Conservation (phyloP, 768 basidiomycete genomes). For the Scleroderma bovista region DNA sequence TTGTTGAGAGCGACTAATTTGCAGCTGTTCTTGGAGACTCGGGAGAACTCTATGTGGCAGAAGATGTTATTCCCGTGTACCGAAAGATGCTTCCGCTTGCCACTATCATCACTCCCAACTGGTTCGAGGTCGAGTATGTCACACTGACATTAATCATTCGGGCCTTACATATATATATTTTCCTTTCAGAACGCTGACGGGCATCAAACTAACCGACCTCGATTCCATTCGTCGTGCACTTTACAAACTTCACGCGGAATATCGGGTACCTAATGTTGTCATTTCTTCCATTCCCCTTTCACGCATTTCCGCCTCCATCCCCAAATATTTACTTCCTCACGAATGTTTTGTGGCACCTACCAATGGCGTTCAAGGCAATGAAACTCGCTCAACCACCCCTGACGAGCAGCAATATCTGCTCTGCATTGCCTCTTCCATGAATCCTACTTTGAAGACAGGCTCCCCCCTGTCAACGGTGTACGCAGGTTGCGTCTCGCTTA, state of each 20-base stretch:
- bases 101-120: conserved; percentile 94
- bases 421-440: conserved; percentile 72
- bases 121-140: conserved; percentile 91
- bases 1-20: background rate
- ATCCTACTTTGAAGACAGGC: conserved; percentile 12
- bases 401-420: conserved; percentile 49
- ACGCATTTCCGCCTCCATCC: conserved; percentile 56
- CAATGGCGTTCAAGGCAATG: background rate
- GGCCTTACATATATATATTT: background rate
- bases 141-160: background rate
- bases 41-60: conserved; percentile 81
- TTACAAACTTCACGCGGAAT: conserved; percentile 65
- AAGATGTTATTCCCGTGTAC: conserved; percentile 85
- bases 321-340: conserved; percentile 38
- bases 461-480: conserved; percentile 44
- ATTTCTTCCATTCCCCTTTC: conserved; percentile 82
- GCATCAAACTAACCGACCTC: conserved; percentile 60
- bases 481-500: conserved; percentile 65
- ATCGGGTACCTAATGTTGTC: conserved; percentile 79
- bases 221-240: conserved; percentile 65
- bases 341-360: background rate
- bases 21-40: conserved; percentile 94
- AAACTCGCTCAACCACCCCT: conserved; percentile 4
- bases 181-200: conserved; percentile 63
- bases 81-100: conserved; percentile 73